Percentiles rank a stretch among this genome's conserved stretches.
These are phyloP conservation scores for Phytophthora boehmeriae DNA, from an alignment of 352 stramenopile species.

Conservation along the genomic window DNA sequence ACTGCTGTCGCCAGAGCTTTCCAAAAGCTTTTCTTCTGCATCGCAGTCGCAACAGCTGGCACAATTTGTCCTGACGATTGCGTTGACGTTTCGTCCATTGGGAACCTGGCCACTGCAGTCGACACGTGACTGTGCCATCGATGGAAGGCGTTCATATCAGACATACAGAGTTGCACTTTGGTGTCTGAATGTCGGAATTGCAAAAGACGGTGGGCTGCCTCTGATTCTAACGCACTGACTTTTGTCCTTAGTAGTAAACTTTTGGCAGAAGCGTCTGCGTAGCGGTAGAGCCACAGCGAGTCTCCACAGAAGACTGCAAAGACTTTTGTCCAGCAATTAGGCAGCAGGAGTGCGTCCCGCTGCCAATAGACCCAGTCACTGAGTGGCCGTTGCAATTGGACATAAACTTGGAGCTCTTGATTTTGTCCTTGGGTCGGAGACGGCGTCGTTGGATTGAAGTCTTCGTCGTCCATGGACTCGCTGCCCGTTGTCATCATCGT, in stretches of 20 bases:
- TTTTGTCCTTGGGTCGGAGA: background rate
- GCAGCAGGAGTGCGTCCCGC: slow-evolving; percentile 33
- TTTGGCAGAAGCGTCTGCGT: slow-evolving; percentile 42
- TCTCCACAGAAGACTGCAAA: slow-evolving; percentile 48
- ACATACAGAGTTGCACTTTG: slow-evolving; percentile 35
- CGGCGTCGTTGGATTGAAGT: no score
- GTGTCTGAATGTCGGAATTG: slow-evolving; percentile 20
- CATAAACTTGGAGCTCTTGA: slow-evolving; percentile 22
- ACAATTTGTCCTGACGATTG: slow-evolving; percentile 4
- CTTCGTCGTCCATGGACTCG: slow-evolving; percentile 27
- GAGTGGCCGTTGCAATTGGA: slow-evolving; percentile 21
- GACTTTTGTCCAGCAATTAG: slow-evolving; percentile 52
- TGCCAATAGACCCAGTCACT: slow-evolving; percentile 60
- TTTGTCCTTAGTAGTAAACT: slow-evolving; percentile 36
- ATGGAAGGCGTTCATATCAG: slow-evolving; percentile 18
- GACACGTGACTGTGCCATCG: slow-evolving; percentile 34
- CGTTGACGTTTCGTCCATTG: slow-evolving; percentile 10
- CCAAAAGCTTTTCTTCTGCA: slow-evolving; percentile 34
- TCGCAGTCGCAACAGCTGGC: slow-evolving; percentile 6
- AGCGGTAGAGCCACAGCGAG: slow-evolving; percentile 47
- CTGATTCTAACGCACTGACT: slow-evolving; percentile 25
- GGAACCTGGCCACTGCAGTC: slow-evolving; percentile 18
- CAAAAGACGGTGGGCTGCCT: slow-evolving; percentile 22
- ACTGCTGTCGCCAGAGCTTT: slow-evolving; percentile 14
- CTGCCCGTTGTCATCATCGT: slow-evolving; percentile 44